phyloP scores from a whole-genome alignment of 768 basidiomycete species.

The Trametes gibbosa region DNA sequence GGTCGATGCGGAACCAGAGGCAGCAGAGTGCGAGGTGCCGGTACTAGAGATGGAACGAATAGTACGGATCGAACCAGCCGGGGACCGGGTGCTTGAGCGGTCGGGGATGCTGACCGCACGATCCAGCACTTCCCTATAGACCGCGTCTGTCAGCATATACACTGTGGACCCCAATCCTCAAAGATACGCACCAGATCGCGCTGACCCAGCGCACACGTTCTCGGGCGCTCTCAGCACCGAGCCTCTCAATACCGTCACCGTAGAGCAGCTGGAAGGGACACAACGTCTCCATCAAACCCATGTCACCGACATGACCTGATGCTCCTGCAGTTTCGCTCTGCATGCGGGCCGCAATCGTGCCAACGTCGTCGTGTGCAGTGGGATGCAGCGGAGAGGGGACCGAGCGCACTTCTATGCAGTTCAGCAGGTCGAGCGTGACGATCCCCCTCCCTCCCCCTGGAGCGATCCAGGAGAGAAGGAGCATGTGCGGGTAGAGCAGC shows the following conservation, averaged over 20 bases:
- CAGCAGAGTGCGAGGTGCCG: slow-evolving; percentile 34
- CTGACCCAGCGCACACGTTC: slow-evolving; percentile 92
- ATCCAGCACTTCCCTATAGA: slow-evolving; percentile 73
- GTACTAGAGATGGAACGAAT: slow-evolving; percentile 56
- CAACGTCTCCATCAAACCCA: slow-evolving; percentile 60
- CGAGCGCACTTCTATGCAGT: slow-evolving; percentile 82
- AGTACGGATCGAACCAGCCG: slow-evolving; percentile 62
- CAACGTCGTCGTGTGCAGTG: slow-evolving; percentile 79
- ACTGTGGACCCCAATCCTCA: not conserved
- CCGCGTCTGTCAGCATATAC: not conserved
- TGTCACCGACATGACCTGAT: slow-evolving; percentile 35
- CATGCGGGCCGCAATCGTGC: slow-evolving; percentile 72
- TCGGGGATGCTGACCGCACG: slow-evolving; percentile 52
- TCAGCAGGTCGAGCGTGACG: slow-evolving; percentile 82
- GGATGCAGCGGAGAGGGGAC: slow-evolving; percentile 82
- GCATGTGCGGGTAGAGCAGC: slow-evolving; percentile 76
- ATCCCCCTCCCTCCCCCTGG: slow-evolving; percentile 80
- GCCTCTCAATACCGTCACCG: slow-evolving; percentile 81
- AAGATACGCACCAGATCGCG: slow-evolving; percentile 68
- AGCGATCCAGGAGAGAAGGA: slow-evolving; percentile 85
- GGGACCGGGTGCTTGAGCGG: slow-evolving; percentile 48
- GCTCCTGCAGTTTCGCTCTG: slow-evolving; percentile 47
- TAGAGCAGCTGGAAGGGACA: slow-evolving; percentile 93
- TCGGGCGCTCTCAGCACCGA: slow-evolving; percentile 85
- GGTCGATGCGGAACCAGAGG: slow-evolving; percentile 63